Conservation (phyloP, 1,284 basidiomycete genomes). For the Leccinum pachyderme region DNA sequence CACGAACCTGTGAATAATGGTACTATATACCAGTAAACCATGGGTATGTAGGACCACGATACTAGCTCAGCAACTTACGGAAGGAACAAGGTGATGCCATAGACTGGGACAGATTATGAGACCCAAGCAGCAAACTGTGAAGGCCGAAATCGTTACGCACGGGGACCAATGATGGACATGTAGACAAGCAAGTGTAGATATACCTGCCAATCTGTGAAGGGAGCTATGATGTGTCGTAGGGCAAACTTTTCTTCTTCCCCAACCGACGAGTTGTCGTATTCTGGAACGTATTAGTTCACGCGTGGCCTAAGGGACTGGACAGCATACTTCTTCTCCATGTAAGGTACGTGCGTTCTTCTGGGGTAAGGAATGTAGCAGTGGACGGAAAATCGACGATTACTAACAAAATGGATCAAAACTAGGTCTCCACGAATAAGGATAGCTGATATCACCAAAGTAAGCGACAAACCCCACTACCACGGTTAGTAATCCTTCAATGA, state of each 20-base stretch:
- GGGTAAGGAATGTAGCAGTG: constrained; percentile 47
- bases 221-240: constrained; percentile 46
- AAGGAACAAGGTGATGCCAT: constrained; percentile 63
- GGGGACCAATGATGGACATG: constrained; percentile 55
- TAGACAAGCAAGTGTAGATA: constrained; percentile 43
- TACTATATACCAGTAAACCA: constrained; percentile 35
- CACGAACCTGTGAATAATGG: constrained; percentile 57
- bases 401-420: constrained; percentile 10
- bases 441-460: constrained; percentile 26
- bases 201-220: constrained; percentile 66
- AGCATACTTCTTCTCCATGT: constrained; percentile 54
- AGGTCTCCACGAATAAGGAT: not conserved
- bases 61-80: constrained; percentile 43
- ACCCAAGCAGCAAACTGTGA: not conserved
- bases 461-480: constrained; percentile 33
- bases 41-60: not conserved
- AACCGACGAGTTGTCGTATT: constrained; percentile 60
- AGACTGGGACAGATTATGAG: constrained; percentile 33
- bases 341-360: constrained; percentile 45
- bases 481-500: constrained; percentile 43
- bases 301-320: not conserved
- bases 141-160: constrained; percentile 38
- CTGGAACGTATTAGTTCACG: constrained; percentile 9
- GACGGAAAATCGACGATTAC: constrained; percentile 47
- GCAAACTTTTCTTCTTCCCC: constrained; percentile 47